Evolutionary conservation across 441 rosid species (phyloP), one percentile per base, ranked within the genome.

Genomic region (Erysimum pusillum): DNA sequence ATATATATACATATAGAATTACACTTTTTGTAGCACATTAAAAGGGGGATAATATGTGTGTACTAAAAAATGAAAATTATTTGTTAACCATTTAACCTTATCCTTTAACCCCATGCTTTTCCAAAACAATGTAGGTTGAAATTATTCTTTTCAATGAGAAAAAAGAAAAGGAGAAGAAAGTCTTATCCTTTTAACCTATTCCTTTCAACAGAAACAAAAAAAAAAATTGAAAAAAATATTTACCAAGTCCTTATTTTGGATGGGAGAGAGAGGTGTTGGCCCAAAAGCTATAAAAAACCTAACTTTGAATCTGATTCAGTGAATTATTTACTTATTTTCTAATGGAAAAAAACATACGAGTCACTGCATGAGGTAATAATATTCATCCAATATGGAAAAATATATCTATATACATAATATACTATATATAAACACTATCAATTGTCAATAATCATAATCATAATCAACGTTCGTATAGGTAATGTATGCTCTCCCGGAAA

Each of bases 281-380:
- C 22, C 52, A 51, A 72, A 73, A 63, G 62, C 39, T 45, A n/a
- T 2, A 6, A 35, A 53, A 32, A 20, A 62, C 7, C 11, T 63
- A 44, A 41, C 76, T 73, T 73, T 53, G 72, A 66, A 74, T 74
- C 73, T 67, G 78, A 75, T 75, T 75, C 78, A 67, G 2, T 48
- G 66, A 74, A 73, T 31, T 60, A 66, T 56, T 62, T 51, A 49
- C 22, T 53, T 42, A 32, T 53, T 36, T 58, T 74, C 31, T n/a
- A 4, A 56, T 38, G 31, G 39, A 25, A 31, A 65, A 14, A 60
- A 65, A 32, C 63, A 42, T 15, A 53, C 49, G 22, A 57, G 61
- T 46, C 17, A 66, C 59, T 66, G 60, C 73, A 36, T 74, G 44
- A 12, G 66, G 35, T 57, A 15, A 45, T 10, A 65, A 25, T 54